Evolutionary conservation across 257 asterid genomes (phyloP).

Genomic region (Apocynum venetum): DNA sequence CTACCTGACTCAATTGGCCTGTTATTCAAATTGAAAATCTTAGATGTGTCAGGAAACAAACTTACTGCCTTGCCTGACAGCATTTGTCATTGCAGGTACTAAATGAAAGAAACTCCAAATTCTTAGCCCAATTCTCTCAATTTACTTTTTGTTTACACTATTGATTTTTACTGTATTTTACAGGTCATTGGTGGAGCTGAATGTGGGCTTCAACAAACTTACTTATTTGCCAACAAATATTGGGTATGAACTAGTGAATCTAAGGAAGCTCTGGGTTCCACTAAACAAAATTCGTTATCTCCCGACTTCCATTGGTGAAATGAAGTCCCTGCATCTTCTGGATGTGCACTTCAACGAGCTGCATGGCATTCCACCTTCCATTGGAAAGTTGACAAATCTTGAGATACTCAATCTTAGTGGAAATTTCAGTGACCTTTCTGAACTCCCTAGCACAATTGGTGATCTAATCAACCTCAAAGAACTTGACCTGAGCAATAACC

Average conservation of each 20-base stretch:
- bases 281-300: constrained; percentile 76
- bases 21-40: constrained; percentile 51
- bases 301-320: constrained; percentile 77
- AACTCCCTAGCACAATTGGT: constrained; percentile 66
- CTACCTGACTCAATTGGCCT: constrained; percentile 80
- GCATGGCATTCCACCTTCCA: constrained; percentile 56
- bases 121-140: neutral
- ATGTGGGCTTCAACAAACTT: constrained; percentile 74
- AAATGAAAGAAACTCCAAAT: neutral
- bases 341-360: constrained; percentile 85
- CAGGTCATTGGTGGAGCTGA: constrained; percentile 70
- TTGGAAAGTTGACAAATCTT: constrained; percentile 59
- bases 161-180: constrained; percentile 18
- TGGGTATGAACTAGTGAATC: constrained; percentile 62
- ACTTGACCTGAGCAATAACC: constrained; percentile 90
- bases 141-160: neutral
- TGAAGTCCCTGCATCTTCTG: constrained; percentile 57
- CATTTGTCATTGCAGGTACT: constrained; percentile 79
- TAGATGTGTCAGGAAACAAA: constrained; percentile 74
- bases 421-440: constrained; percentile 76
- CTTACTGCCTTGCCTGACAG: constrained; percentile 78
- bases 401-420: constrained; percentile 71
- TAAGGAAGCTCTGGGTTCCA: constrained; percentile 49
- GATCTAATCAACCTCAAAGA: constrained; percentile 73
- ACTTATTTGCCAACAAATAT: constrained; percentile 82